These are phyloP conservation scores for Cystoisospora suis DNA, from an alignment of 169 alveolate species.

Conservation along the genomic window DNA sequence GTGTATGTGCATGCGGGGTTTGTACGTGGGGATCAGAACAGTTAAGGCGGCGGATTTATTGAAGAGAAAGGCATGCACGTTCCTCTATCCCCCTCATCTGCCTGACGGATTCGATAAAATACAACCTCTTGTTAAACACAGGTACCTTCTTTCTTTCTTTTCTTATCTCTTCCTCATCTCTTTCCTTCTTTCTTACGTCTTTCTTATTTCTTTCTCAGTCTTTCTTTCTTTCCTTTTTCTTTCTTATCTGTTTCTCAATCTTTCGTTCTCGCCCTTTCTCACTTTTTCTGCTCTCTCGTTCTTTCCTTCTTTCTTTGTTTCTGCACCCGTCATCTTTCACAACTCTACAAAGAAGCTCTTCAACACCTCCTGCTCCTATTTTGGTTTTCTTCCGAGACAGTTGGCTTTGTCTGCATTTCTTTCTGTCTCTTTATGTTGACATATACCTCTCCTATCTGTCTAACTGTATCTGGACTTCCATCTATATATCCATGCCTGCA, in stretches of 20 bases:
- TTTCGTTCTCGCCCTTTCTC: not conserved
- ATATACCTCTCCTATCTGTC: no score
- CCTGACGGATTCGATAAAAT: conserved; percentile 50
- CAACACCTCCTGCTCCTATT: no score
- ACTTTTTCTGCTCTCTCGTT: not conserved
- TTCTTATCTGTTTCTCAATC: not conserved
- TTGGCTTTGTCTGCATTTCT: no score
- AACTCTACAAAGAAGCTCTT: no score
- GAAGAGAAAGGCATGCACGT: conserved; percentile 72
- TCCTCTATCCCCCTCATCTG: conserved; percentile 72
- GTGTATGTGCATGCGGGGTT: not conserved
- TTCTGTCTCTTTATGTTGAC: no score
- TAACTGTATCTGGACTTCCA: no score
- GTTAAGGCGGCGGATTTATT: conserved; percentile 67
- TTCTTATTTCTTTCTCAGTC: not conserved
- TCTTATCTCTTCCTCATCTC: not conserved
- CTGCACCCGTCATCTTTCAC: no score
- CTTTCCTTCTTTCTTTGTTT: not conserved
- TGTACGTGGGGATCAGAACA: conserved; percentile 44
- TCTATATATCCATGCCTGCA: no score
- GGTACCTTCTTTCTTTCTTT: not conserved
- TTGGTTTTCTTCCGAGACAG: no score
- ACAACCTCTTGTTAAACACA: conserved; percentile 60
- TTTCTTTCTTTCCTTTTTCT: not conserved
- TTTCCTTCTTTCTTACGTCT: not conserved